phyloP scores from a whole-genome alignment of 1,284 basidiomycete genomes.

The Puccinia horiana region DNA sequence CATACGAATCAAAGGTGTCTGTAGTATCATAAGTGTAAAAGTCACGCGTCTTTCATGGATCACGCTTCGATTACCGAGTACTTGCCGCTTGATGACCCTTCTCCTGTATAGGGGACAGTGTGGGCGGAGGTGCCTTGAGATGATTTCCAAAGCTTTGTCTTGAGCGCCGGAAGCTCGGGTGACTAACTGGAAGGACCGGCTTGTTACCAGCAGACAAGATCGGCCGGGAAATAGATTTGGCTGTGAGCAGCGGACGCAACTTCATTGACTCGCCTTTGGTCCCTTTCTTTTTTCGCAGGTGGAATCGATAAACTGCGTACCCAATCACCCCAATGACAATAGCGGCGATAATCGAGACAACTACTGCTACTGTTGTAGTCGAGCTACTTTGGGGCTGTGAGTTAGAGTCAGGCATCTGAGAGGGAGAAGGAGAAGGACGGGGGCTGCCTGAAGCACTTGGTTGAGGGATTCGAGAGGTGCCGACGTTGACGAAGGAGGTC shows the following conservation, averaged over 20 bases:
- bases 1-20: slow-evolving; percentile 34
- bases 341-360: not conserved
- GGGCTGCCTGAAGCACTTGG: not conserved
- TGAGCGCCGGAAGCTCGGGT: not conserved
- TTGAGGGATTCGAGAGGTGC: not conserved
- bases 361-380: slow-evolving; percentile 14
- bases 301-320: slow-evolving; percentile 29
- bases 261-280: not conserved
- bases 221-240: slow-evolving; percentile 15
- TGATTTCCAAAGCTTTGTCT: slow-evolving; percentile 1
- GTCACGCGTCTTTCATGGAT: not conserved
- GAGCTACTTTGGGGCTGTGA: slow-evolving; percentile 2
- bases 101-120: not conserved
- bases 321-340: slow-evolving; percentile 2
- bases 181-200: not conserved
- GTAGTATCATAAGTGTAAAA: slow-evolving; percentile 25
- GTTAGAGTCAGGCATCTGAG: not conserved
- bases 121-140: not conserved
- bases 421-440: not conserved
- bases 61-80: not conserved
- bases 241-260: slow-evolving; percentile 20
- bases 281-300: slow-evolving; percentile 8
- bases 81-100: not conserved
- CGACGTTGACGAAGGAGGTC: not conserved
- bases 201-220: not conserved